Percentiles rank a stretch among this genome's conserved stretches.
These are phyloP conservation scores for Cupressus sempervirens DNA, from an alignment of 75 land plant genomes.

Conservation along the genomic window DNA sequence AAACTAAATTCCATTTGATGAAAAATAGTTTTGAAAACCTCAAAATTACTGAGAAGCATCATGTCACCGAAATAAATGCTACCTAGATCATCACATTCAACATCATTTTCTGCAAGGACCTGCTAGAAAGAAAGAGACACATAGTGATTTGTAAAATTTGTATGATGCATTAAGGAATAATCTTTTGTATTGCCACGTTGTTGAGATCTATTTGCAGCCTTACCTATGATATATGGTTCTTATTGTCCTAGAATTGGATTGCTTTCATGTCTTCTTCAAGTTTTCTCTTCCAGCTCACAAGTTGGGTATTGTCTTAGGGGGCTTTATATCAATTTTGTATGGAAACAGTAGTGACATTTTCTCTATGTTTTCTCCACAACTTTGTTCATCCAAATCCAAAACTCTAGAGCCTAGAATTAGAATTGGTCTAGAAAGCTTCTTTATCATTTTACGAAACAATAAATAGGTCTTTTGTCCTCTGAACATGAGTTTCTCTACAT, in stretches of 20 bases:
- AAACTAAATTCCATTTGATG: neutral
- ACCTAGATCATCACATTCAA: conserved; percentile 79
- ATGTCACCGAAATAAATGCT: conserved; percentile 64
- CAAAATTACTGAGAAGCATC: conserved; percentile 48
- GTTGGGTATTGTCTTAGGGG: conserved; percentile 68
- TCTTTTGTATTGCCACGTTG: neutral
- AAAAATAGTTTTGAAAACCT: conserved; percentile 5
- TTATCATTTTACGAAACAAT: conserved; percentile 64
- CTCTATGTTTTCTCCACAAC: conserved; percentile 38
- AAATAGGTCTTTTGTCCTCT: conserved; percentile 52
- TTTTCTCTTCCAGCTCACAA: conserved; percentile 74
- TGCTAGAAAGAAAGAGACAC: conserved; percentile 3
- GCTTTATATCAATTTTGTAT: conserved; percentile 71
- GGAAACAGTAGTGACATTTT: conserved; percentile 53
- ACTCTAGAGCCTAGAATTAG: conserved; percentile 71
- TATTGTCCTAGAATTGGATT: conserved; percentile 73
- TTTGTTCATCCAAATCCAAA: conserved; percentile 31
- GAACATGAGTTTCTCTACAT: conserved; percentile 64
- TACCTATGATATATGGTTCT: conserved; percentile 77
- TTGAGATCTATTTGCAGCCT: neutral
- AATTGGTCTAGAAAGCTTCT: conserved; percentile 59
- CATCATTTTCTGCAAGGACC: conserved; percentile 73
- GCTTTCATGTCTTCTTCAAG: conserved; percentile 86
- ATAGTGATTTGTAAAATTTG: neutral
- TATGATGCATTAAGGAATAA: neutral